Base-by-base conservation (phyloP, 306 rosid species). In the Sicyos edulis region DNA sequence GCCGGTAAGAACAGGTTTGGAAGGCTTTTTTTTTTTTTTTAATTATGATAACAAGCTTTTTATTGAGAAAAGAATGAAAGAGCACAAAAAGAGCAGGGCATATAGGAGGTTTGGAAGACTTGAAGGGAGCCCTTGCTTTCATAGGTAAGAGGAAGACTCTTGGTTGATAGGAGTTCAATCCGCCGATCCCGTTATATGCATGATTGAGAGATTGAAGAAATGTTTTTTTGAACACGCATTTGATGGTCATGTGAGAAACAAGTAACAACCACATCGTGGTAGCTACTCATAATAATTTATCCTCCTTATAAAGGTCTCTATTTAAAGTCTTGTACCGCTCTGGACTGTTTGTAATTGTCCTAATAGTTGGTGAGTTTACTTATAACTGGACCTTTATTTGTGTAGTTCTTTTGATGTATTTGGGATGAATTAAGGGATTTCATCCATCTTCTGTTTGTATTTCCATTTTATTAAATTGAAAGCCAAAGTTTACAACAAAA, bases 161-260 rank as follows among this genome's bases (percentile, higher is more conserved):
- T 34, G 49, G 53, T 64, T 40, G 29, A 6, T 11, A 42, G 53
- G 32, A 65, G 71, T 44, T 65, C 17, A 19, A 37, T 20, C 21
- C 17, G 17, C 20, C 15, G n/a, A 10, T 63, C 15, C 15, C 69
- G 19, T 62, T 32, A 32, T 13, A 62, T 8, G 50, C 68, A 62
- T 62, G 14, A 37, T 62, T 61, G 49, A 63, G 24, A n/a, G 51
- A 63, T 63, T n/a, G n/a, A 5, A 1, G 10, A 34, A 7, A 37
- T 4, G 50, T 63, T 40, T 42, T 37, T 5, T 37, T 16, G 22
- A 34, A 49, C 21, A 17, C 37, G 50, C 13, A 63, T 63, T 32
- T 34, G 66, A 62, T 64, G 52, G 17, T 64, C 70, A 64, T 64
- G 52, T 42, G 70, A 64, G 55, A 40, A n/a, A 52, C 55, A 52